phyloP scores from a whole-genome alignment of 805 yeast genomes.

The Lipomyces yamanashiensis region DNA sequence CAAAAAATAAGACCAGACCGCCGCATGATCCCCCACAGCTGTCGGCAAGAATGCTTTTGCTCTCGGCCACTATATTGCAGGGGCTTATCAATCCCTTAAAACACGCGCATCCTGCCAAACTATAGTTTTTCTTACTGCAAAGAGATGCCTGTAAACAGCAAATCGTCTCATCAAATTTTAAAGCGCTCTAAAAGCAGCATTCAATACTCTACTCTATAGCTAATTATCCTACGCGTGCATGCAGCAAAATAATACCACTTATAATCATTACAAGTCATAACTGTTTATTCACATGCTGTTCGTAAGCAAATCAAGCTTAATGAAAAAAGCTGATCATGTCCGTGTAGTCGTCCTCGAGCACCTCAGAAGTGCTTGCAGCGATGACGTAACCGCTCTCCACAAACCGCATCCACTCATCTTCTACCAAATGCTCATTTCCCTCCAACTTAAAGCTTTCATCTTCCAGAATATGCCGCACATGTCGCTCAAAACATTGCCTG shows the following conservation, averaged over 20 bases:
- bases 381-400: slow-evolving; percentile 14
- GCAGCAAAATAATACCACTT: no score
- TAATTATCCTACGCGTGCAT: no score
- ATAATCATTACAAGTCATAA: no score
- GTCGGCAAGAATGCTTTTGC: no score
- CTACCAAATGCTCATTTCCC: slow-evolving; percentile 12
- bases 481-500: slow-evolving; percentile 11
- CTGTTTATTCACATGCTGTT: background rate
- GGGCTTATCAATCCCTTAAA: no score
- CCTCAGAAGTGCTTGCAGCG: background rate
- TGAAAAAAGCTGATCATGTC: background rate
- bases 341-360: background rate
- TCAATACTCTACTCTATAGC: no score
- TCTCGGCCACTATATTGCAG: no score
- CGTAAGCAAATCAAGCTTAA: background rate
- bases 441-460: background rate
- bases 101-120: no score
- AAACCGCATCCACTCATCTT: slow-evolving; percentile 7
- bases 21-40: background rate
- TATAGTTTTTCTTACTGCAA: no score
- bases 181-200: no score
- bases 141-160: no score
- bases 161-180: no score
- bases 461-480: slow-evolving; percentile 1
- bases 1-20: background rate